Evolutionary conservation across 768 basidiomycete species (phyloP).

Genomic region (Pisolithus marmoratus): DNA sequence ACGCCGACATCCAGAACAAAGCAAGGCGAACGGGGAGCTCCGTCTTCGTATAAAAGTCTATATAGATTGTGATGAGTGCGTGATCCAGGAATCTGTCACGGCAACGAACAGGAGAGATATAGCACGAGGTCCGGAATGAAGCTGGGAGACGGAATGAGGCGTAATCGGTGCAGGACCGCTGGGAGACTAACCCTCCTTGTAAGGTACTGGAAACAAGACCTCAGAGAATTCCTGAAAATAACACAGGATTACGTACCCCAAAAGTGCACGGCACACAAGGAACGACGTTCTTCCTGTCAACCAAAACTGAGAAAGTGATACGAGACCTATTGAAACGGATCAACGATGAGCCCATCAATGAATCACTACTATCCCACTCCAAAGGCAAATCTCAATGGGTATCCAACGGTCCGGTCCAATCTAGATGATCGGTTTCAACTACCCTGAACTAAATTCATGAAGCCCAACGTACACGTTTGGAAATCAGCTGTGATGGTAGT

Average conservation of each 20-base stretch:
- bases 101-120: constrained; percentile 51
- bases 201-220: constrained; percentile 24
- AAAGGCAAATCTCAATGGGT: constrained; percentile 51
- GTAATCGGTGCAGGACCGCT: background rate
- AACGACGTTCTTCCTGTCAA: constrained; percentile 48
- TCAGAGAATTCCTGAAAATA: background rate
- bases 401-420: constrained; percentile 63
- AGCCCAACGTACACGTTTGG: constrained; percentile 41
- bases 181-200: constrained; percentile 38
- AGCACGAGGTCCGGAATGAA: constrained; percentile 58
- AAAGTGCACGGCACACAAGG: constrained; percentile 41
- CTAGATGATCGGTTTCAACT: constrained; percentile 18
- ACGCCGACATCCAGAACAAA: constrained; percentile 49
- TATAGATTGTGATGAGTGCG: background rate
- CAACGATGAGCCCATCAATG: background rate
- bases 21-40: constrained; percentile 54
- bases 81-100: too few relatives aligned
- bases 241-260: constrained; percentile 30
- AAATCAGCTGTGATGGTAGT: constrained; percentile 57
- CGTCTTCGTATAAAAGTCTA: constrained; percentile 49
- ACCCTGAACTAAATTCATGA: background rate
- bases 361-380: constrained; percentile 27
- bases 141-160: constrained; percentile 15
- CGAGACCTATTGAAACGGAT: constrained; percentile 22
- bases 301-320: constrained; percentile 51